Evolutionary conservation across 345 rosid species (phyloP), one percentile per base, ranked within the genome.

Genomic region (Gossypium arboreum): DNA sequence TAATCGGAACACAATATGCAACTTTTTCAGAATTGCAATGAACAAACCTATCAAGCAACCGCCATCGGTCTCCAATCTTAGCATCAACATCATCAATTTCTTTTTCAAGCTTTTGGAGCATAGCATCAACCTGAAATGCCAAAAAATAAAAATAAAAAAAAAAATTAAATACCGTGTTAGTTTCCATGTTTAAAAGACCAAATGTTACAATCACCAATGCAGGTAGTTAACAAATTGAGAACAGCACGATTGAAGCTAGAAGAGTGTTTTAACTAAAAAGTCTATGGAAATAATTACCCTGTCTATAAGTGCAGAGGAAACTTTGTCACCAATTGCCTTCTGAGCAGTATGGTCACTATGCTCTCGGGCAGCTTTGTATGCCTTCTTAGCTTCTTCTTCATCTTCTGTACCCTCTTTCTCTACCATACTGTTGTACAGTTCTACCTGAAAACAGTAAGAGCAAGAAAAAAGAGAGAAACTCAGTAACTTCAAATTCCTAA

Each of bases 31-130:
- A 55, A 48, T 68, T 67, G 43, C 50, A 74, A 71, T 15, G 72
- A 52, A 78, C 87, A 79, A 78, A 92, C 98, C 94, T 91, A 82
- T 95, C 98, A 41, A 95, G 90, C 70, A 93, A 81, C 64, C 96
- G 82, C 97, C 98, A 95, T 48, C 89, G 90, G 83, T 90, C 91
- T 29, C 98, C 98, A 78, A 95, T 95, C 89, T 91, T 90, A 72
- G 90, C 92, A 80, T 92, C 97, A n/a, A 94, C 97, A 71, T 91
- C 97, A 73, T 94, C 97, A 75, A 94, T 94, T 88, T 95, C 99
- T 68, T 91, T 95, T 81, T 93, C 98, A 47, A 95, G 93, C 77
- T 91, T 93, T 61, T 95, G 98, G 72, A 95, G 98, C 99, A 95
- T 91, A 22, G 89, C 83, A 74, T 93, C 99, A 10, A 95, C 98